These are phyloP conservation scores for Coleophoma eucalyptorum DNA, from an alignment of 2,329 filamentous ascomycete genomes.

Conservation along the genomic window DNA sequence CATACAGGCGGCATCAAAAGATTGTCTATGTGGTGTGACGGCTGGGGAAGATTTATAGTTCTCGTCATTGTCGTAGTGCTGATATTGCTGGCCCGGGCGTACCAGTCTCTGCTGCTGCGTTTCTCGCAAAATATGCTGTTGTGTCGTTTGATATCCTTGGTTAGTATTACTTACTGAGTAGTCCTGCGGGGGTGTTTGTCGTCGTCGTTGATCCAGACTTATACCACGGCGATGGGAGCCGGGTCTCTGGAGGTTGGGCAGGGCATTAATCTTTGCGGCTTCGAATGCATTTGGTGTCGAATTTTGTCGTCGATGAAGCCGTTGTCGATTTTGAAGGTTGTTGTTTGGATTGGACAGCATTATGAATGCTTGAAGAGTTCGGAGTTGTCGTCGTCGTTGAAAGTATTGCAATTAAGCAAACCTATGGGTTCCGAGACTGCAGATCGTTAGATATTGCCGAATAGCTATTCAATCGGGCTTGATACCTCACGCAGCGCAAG, in stretches of 20 bases:
- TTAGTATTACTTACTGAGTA: constrained; percentile 50
- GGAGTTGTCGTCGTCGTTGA: constrained; percentile 51
- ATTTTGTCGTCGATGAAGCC: constrained; percentile 80
- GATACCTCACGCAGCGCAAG: constrained; percentile 80
- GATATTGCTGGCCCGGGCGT: constrained; percentile 61
- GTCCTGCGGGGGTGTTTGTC: constrained; percentile 40
- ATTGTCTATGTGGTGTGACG: constrained; percentile 49
- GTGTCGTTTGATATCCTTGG: constrained; percentile 45
- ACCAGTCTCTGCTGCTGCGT: constrained; percentile 82
- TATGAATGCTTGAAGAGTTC: constrained; percentile 66
- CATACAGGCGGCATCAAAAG: constrained; percentile 43
- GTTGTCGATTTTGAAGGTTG: constrained; percentile 70
- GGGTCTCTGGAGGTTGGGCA: constrained; percentile 54
- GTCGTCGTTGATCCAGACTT: constrained; percentile 73
- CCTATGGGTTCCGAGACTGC: constrained; percentile 45
- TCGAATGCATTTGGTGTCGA: constrained; percentile 80
- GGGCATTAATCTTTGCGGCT: constrained; percentile 64
- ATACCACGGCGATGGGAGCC: constrained; percentile 74
- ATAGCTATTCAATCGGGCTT: constrained; percentile 17
- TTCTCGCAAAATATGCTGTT: constrained; percentile 84
- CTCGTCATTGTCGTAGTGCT: constrained; percentile 36
- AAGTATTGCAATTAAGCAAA: constrained; percentile 44
- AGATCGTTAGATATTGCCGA: constrained; percentile 22
- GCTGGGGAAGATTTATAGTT: constrained; percentile 55
- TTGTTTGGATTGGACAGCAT: constrained; percentile 78